Evolutionary conservation across 768 basidiomycete genomes (phyloP), one percentile per base, ranked within the genome.

Genomic region (Daedaleopsis nitida): DNA sequence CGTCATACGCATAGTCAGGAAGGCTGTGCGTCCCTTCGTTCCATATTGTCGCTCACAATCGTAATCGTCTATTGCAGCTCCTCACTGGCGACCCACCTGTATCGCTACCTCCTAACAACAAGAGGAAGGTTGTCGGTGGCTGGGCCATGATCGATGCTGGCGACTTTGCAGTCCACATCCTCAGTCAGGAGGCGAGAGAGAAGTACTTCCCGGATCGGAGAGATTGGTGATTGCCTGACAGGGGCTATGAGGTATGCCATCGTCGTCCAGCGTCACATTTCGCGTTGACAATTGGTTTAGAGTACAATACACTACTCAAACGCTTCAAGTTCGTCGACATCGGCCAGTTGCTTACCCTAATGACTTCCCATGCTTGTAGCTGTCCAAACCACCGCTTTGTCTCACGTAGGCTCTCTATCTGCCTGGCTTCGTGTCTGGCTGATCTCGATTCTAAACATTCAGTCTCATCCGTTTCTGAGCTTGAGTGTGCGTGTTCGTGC

Each of bases 101-200:
- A 34, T 70, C 77, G 14, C 76, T 92, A 13, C 84, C 88, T 3
- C 82, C 84, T 19, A 91, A 90, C 60, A 77, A 82, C 34, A 86
- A 85, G 69, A 81, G 82, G 37, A 77, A 81, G 32, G 78, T 80
- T 59, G 80, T 83, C 64, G 86, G 87, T 55, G 90, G 89, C 24
- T 94, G 92, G 92, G 88, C 87, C 3, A 85, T 94, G 86, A 76
- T 94, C 50, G 92, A 94, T 70, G 89, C 84, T 8, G 91, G 91
- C 34, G 80, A 85, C 49, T 89, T 92, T 78, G 92, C 86, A 0
- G 85, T 94, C 21, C 92, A 94, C 69, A 78, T 94, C 50, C 66
- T 93, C 60, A 89, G 87, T 74, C 81, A 74, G 58, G 79, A 82
- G 27, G 87, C 88, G 24, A 78, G 84, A 62, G 83, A 87, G 64